Percentiles rank a stretch among this genome's conserved stretches.
phyloP scores from a whole-genome alignment of 805 yeast species.

The Brettanomyces nanus region DNA sequence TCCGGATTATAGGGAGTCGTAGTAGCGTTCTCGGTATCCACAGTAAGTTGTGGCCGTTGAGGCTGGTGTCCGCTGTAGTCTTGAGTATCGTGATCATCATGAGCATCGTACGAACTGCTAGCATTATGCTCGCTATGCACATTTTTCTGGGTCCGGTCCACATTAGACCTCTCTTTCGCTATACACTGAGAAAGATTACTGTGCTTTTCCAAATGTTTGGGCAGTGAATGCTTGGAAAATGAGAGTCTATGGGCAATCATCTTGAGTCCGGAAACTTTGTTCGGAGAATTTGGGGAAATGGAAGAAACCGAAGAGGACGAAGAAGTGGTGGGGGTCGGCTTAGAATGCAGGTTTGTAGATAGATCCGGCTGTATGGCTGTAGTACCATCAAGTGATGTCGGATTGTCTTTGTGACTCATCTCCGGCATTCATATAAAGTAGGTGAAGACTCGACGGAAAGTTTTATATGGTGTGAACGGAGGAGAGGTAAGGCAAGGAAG shows the following conservation, averaged over 20 bases:
- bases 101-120: neutral
- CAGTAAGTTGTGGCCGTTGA: neutral
- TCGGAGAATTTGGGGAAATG: no score
- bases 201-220: slow-evolving; percentile 9
- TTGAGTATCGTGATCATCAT: neutral
- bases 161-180: neutral
- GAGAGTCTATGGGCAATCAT: slow-evolving; percentile 21
- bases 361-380: no score
- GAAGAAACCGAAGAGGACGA: no score
- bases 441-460: no score
- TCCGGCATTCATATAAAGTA: no score
- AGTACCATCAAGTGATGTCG: no score
- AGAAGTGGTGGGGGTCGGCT: no score
- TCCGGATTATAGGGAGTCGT: slow-evolving; percentile 14
- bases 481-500: no score
- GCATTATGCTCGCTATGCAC: no score
- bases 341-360: no score
- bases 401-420: no score
- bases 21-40: neutral
- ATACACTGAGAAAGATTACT: slow-evolving; percentile 17
- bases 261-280: slow-evolving; percentile 12
- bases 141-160: neutral
- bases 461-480: no score
- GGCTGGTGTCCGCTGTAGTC: neutral
- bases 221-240: slow-evolving; percentile 19